Evolutionary conservation across 495 filamentous ascomycete species (phyloP).

Genomic region (Penicillium crystallinum): DNA sequence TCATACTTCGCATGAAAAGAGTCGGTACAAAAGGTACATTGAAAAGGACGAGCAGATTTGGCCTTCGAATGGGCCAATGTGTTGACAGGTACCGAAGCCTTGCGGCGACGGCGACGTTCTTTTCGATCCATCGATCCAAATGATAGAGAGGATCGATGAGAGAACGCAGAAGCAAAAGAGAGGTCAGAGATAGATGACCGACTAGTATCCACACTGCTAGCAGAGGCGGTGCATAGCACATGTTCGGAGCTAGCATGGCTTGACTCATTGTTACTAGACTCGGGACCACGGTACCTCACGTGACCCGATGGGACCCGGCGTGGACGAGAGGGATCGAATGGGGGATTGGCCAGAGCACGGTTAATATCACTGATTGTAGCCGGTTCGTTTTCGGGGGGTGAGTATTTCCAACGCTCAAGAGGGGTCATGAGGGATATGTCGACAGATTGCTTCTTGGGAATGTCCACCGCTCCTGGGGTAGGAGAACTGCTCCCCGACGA

Average conservation of each 20-base stretch:
- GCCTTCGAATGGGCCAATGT: slow-evolving; percentile 38
- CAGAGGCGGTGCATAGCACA: slow-evolving; percentile 63
- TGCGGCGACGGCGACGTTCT: slow-evolving; percentile 66
- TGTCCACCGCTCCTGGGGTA: slow-evolving; percentile 60
- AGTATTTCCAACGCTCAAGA: slow-evolving; percentile 79
- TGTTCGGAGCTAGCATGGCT: slow-evolving; percentile 54
- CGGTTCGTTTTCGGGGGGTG: slow-evolving; percentile 82
- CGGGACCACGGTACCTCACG: slow-evolving; percentile 45
- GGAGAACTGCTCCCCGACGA: slow-evolving; percentile 54
- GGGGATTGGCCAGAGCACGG: slow-evolving; percentile 61
- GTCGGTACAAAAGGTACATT: slow-evolving; percentile 91
- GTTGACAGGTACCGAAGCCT: slow-evolving; percentile 43
- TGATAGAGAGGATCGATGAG: slow-evolving; percentile 60
- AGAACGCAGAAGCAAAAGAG: slow-evolving; percentile 70
- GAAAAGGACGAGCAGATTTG: slow-evolving; percentile 52
- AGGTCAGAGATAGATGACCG: slow-evolving; percentile 56
- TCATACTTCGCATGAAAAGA: slow-evolving; percentile 86
- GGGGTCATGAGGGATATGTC: slow-evolving; percentile 67
- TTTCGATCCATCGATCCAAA: slow-evolving; percentile 64
- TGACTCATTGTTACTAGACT: slow-evolving; percentile 55
- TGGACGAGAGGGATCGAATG: slow-evolving; percentile 50
- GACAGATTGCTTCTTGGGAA: slow-evolving; percentile 46
- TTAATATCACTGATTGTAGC: slow-evolving; percentile 75
- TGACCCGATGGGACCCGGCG: slow-evolving; percentile 33
- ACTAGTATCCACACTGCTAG: slow-evolving; percentile 67